Base-by-base conservation (phyloP, 805 yeast species). In the Saturnispora dispora region DNA sequence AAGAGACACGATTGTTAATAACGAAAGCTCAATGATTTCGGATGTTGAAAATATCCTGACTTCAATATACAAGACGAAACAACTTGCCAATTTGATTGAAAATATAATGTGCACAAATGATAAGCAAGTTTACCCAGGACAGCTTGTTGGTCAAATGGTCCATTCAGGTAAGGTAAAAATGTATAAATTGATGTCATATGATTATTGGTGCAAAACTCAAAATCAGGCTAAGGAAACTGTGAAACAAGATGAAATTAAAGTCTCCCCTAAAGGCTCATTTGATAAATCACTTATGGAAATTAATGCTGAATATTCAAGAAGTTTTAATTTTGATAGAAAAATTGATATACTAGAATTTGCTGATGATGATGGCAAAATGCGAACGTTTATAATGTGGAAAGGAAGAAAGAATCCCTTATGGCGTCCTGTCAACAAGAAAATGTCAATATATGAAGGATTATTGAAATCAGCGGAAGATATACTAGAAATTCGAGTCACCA, bases 131-230 rank as follows among this genome's bases (percentile, higher is more conserved):
- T 36, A 50, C n/a, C 45, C 45, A 13, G 39, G 47, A 11, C 52
- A 48, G 20, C 50, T 58, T 17, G 35, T 58, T 30, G 55, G 56
- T 4, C 53, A 55, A 28, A 32, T 57, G 23, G 27, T 42, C 9
- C 52, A 57, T 22, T 81, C 79, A 53, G 95, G 95, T 0, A 81
- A 88, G 56, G 72, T 75, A 52, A 84, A 86, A 60, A 85, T 80
- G 57, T 86, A 78, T 64, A 71, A 95, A 40, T 81, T 56, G 27
- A 45, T 51, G 17, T 46, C 55, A 5, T 54, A 49, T 27, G 43
- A 54, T 8, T 42, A 52, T 22, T 50, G 53, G 22, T 48, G 53
- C 18, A 45, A 20, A 41, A 25, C 27, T 10, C 45, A 51, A n/a
- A 43, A 51, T 42, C 17, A 22, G 17, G 9, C 7, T 6, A 17